A percentile compares a stretch with the other conserved stretches of the same genome.
These are phyloP conservation scores for Daedaleopsis sinensis DNA, from an alignment of 768 basidiomycete genomes.

Conservation along the genomic window DNA sequence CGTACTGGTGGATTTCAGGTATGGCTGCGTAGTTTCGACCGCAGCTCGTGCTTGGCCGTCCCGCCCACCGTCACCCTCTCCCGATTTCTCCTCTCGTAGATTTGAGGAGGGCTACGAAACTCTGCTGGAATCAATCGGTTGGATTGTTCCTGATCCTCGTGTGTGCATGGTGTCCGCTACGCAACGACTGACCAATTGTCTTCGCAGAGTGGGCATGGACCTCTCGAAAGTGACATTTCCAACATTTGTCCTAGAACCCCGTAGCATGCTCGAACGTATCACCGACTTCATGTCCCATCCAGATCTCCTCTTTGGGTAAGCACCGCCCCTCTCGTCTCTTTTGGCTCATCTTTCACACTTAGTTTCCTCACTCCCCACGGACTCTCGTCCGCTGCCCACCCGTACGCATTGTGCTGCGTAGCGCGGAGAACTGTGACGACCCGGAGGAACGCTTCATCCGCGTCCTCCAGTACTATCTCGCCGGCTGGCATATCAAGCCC, in stretches of 20 bases:
- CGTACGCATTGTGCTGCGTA: constrained; percentile 32
- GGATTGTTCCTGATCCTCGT: too few relatives aligned
- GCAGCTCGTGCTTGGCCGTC: too few relatives aligned
- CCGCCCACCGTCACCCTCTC: too few relatives aligned
- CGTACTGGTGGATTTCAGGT: too few relatives aligned
- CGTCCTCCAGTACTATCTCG: constrained; percentile 92
- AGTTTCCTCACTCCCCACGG: background rate
- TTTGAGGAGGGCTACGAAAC: too few relatives aligned
- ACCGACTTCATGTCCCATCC: constrained; percentile 99
- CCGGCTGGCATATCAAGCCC: constrained; percentile 99
- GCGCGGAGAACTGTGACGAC: constrained; percentile 78
- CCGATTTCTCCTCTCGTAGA: too few relatives aligned
- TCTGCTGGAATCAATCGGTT: too few relatives aligned
- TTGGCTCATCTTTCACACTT: background rate
- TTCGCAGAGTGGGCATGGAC: constrained; percentile 90
- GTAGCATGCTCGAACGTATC: constrained; percentile 97
- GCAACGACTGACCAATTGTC: background rate
- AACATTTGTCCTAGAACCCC: constrained; percentile 94
- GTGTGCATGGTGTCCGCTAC: background rate
- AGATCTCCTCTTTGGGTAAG: constrained; percentile 93
- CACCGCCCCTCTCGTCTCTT: constrained; percentile 23
- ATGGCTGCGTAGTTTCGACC: too few relatives aligned
- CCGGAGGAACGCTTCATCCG: constrained; percentile 90
- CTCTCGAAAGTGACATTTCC: constrained; percentile 92
- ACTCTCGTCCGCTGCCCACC: constrained; percentile 14